Base-by-base conservation (phyloP, 768 basidiomycete species). In the Russula sp. region DNA sequence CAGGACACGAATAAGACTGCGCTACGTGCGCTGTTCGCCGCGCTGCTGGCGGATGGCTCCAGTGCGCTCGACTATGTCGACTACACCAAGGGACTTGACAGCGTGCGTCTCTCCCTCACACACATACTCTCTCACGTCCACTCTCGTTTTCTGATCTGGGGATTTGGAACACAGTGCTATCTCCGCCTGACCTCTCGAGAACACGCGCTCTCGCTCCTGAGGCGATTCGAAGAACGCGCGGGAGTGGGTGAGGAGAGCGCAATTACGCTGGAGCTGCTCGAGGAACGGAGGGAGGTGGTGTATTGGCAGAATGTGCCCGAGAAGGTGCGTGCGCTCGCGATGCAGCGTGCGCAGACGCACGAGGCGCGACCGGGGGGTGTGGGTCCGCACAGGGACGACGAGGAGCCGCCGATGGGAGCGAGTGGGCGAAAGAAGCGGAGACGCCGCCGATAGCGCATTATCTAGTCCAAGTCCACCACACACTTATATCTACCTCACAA, bases 281-380 rank as follows among this genome's bases (percentile, higher is more conserved):
- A 73, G 3, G 90, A 88, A 3, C 83, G 75, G 71, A 77, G 27
- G 27, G 79, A 61, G 90, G 91, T 80, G 61, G 58, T 92, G 42
- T 92, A 92, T 68, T 92, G 90, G 91, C 80, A 84, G 59, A 86
- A 86, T 63, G 84, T 92, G 0, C 91, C 90, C 0, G 84, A 86
- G 69, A 90, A 87, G 70, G 78, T 91, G 31, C 77, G 84, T 14
- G 72, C 74, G 53, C 79, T 83, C 67, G 89, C 90, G 0, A 80
- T 89, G 45, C 77, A 77, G 48, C 82, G 77, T 69, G 79, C 78
- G 20, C 45, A 10, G 32, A 20, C 48, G 18, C 52, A 42, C 35
- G 10, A 42, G 34, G 27, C 27, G 27, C 27, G 3, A 27, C 27
- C 59, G 1, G 1, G 13, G 5, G 20, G 13, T 18, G 34, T n/a